Base-by-base conservation (phyloP, 2,329 filamentous ascomycete genomes). In the Sclerotiophoma versabilis region DNA sequence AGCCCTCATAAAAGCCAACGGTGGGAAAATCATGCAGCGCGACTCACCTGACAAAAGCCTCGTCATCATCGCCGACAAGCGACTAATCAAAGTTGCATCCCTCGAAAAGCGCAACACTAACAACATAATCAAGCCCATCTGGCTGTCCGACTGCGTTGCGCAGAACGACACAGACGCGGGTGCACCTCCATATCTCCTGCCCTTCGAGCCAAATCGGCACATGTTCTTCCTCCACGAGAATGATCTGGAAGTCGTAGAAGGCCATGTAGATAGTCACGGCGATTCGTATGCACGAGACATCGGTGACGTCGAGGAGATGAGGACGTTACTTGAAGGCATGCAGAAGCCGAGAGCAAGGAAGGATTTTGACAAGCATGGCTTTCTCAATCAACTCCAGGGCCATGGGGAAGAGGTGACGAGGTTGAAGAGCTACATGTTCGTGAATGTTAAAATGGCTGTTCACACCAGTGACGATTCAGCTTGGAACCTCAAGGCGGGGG, bases 201-300 rank as follows among this genome's bases (percentile, higher is more conserved):
- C 96, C 0, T 78, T 83, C 4, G 87, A 89, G 58, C 80, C 83
- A 17, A 76, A 79, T 60, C 80, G 80, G 0, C 92, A 98, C 65
- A 79, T 98, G 64, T 88, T 95, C 57, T 86, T 88, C 65, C 85
- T 85, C 0, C 84, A 82, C 0, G 83, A 86, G 4, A 81, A 79
- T 1, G 80, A 87, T 49, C 75, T 77, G 33, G 78, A 78, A 6
- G 81, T 80, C 7, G 84, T 88, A 9, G 80, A 83, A 30, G 76
- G 77, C 3, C 90, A 89, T 59, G 81, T 89, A 2, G 95, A 99
- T 71, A 78, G 81, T 47, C 95, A 86, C 64, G 90, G 89, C 0
- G 95, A 99, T 71, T 93, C 92, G 68, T 98, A 91, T 74, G 83
- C 87, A 0, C 81, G 93, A 4, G 87, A 96, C 64, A 77, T 89